Base-by-base conservation (phyloP, 1,284 basidiomycete species). In the Fomes fomentarius region DNA sequence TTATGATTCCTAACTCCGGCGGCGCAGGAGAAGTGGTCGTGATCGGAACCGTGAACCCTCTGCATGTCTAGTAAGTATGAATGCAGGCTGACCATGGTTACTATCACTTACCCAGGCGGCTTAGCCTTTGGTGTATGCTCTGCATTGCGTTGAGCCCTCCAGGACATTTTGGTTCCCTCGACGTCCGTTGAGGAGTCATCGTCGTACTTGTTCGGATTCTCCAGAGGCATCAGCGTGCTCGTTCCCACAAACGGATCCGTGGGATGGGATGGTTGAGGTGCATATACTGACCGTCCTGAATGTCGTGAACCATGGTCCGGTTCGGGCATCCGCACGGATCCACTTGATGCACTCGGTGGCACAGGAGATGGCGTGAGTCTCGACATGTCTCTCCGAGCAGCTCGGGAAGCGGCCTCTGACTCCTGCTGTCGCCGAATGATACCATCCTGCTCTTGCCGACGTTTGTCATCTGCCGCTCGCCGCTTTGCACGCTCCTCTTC, bases 11-110 rank as follows among this genome's bases (percentile, higher is more conserved):
- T 34, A 69, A 28, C 12, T 78, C 72, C 6, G 75, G 69, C 2
- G 83, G 80, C 6, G 80, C 71, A 2, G 81, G 78, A n/a, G 84
- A 83, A 3, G 84, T 85, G 0, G 84, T 87, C 1, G 83, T 86
- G 41, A 83, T 79, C 15, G 76, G 70, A 17, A 60, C 65, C 7
- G 61, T 70, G 50, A 56, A 31, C 26, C 59, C 46, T 11, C 67
- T 68, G 47, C 15, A 45, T 33, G 31, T 17, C 17, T 11, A 19
- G 45, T 50, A 9, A 54, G 41, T 17, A 40, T 52, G n/a, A 24
- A 9, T 12, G 8, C 31, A 19, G 24, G 35, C n/a, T n/a, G n/a
- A n/a, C n/a, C n/a, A n/a, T n/a, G n/a, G n/a, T n/a, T n/a, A n/a
- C n/a, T n/a, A n/a, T n/a, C n/a, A n/a, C 69, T 48, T 59, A 71